Evolutionary conservation across 2,329 filamentous ascomycete species (phyloP).

Genomic region (Dryadomyces quercus-mongolicae): DNA sequence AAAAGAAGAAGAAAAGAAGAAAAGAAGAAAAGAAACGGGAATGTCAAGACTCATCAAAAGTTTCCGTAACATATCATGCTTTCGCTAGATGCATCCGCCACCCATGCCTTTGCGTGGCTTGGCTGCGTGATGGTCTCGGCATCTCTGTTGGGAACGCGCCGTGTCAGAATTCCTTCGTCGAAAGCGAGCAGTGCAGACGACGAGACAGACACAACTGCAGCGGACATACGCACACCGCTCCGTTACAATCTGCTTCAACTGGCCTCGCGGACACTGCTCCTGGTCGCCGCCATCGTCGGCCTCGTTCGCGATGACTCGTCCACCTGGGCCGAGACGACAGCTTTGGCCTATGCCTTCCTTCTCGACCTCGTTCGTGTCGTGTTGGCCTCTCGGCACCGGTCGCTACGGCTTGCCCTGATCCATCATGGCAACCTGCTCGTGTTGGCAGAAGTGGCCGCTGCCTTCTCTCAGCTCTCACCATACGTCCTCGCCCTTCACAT

Average conservation of each 20-base stretch:
- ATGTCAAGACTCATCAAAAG: no score
- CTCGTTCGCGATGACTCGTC: background rate
- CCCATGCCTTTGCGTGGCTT: background rate
- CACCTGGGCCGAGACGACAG: background rate
- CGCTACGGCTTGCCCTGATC: background rate
- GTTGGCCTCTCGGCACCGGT: background rate
- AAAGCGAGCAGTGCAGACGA: background rate
- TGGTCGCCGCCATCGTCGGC: background rate
- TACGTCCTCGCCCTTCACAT: background rate
- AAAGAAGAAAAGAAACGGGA: background rate
- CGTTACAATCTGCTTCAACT: background rate
- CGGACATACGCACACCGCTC: background rate
- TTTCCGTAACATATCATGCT: no score
- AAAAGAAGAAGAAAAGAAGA: background rate
- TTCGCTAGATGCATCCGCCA: no score
- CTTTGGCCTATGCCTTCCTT: background rate
- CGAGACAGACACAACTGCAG: background rate
- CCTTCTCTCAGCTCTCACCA: background rate
- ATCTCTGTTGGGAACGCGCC: background rate
- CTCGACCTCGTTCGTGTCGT: background rate
- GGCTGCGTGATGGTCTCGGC: background rate
- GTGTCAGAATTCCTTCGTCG: background rate
- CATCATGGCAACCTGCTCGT: constrained; percentile 1
- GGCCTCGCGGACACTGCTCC: background rate
- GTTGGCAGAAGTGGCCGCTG: background rate